A percentile compares a stretch with the other conserved stretches of the same genome.
These are phyloP conservation scores for Metschnikowia picachoensis DNA, from an alignment of 805 yeast species.

Conservation along the genomic window DNA sequence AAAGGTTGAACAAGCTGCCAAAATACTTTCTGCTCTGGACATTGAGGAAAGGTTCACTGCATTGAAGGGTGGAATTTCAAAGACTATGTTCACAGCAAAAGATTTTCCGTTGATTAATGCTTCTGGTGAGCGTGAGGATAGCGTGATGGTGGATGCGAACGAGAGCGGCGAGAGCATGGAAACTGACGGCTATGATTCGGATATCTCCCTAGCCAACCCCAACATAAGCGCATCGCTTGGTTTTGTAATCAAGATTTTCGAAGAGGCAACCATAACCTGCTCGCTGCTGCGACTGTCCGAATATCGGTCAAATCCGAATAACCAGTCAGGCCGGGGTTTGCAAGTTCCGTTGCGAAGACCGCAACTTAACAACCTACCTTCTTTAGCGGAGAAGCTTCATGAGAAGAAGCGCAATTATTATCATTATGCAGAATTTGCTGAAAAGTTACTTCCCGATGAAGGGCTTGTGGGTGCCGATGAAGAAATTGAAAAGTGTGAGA, in stretches of 20 bases:
- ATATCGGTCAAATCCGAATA: too few species aligned
- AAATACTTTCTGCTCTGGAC: conserved; percentile 23
- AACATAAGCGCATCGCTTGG: conserved; percentile 47
- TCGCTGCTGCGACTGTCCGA: too few species aligned
- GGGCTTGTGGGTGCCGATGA: neutral
- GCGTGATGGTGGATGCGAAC: conserved; percentile 17
- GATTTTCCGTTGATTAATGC: conserved; percentile 35
- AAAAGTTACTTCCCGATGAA: neutral
- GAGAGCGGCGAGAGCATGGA: neutral
- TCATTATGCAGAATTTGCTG: conserved; percentile 26
- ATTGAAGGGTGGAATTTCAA: conserved; percentile 14
- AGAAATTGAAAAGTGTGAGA: too few species aligned
- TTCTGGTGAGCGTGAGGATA: conserved; percentile 10
- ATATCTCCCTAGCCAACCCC: conserved; percentile 51
- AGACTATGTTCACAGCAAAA: conserved; percentile 19
- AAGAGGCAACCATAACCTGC: conserved; percentile 7
- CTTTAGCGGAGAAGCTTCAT: conserved; percentile 26
- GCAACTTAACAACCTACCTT: conserved; percentile 37
- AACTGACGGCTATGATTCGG: conserved; percentile 40
- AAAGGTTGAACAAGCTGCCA: conserved; percentile 46
- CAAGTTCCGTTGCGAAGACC: conserved; percentile 48
- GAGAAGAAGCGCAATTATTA: conserved; percentile 28
- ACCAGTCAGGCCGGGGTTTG: neutral
- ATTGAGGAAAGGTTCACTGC: conserved; percentile 22
- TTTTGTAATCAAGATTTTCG: conserved; percentile 43